Evolutionary conservation across 2,329 filamentous ascomycete genomes (phyloP), one percentile per base, ranked within the genome.

Genomic region (Penicillium sp.): DNA sequence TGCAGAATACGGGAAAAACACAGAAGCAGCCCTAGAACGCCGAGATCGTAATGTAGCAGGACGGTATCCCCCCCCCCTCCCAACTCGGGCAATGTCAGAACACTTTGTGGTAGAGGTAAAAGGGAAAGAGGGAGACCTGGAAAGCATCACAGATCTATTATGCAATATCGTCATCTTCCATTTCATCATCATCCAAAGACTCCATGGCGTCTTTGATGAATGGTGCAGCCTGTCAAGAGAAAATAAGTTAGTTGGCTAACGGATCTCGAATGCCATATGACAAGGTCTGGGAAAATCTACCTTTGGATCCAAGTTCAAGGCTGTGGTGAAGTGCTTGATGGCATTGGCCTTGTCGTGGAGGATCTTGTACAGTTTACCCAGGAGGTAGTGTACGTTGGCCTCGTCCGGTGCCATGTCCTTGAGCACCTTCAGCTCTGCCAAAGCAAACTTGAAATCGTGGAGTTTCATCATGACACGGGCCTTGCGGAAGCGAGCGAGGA

Each of bases 201-300:
- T 98, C 94, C 80, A 99, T 97, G 19, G 92, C 93, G 75, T 97
- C 93, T 79, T 98, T 99, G 78, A 99, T 97, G 76, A 93, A 90
- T 65, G 91, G 89, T 66, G 92, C 93, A 70, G 94, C 92, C 93
- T 97, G 67, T 42, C 3, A 30, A 30, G 8, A 14, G 8, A 51
- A 35, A 51, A n/a, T 4, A 5, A 22, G 19, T 51, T 35, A 0
- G 26, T 51, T 35, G 35, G 48, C 10, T 51, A 7, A 16, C 11
- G 22, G 5, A 42, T 8, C 5, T n/a, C 3, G 35, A 22, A 22
- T 22, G 19, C 19, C 7, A 7, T 1, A 4, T 11, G 7, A 19
- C 5, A 33, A 10, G 6, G 30, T 22, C 8, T 3, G n/a, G 6
- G 8, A 6, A 33, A 13, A 33, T 83, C 74, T 82, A 96, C 94